Base-by-base conservation (phyloP, 1,284 basidiomycete genomes). In the Inonotus obliquus region DNA sequence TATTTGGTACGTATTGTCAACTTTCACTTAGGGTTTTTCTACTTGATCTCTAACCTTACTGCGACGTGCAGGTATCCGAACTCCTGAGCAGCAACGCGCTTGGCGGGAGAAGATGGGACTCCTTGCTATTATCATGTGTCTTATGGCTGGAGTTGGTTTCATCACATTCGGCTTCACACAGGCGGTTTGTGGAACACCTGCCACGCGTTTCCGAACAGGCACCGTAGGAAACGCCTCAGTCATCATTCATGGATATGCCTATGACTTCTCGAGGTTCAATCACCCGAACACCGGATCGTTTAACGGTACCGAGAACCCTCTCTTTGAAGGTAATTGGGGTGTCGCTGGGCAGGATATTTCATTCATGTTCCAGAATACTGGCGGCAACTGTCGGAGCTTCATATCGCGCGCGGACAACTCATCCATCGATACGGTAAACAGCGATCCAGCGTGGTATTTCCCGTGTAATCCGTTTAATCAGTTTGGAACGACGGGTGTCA, bases 161-260 rank as follows among this genome's bases (percentile, higher is more conserved):
- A 81, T 99, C 72, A 99, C 96, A 1, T 99, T 99, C 76, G 96
- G 97, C n/a, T 99, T 99, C 79, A 98, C 96, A 3, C 85, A 95
- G 71, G 79, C 88, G 57, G 96, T 99, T 38, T 99, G 96, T 74
- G 93, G 94, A 41, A 89, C 80, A 48, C 91, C 92, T 21, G 81
- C 89, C 32, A 85, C 89, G 59, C 87, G 94, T 17, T 95, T 85
- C 78, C 86, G 89, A 66, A 84, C 89, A 53, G 94, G 93, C 21
- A 76, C 77, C 54, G 89, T 96, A 67, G 86, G 87, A 62, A 87
- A 83, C 44, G 85, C 83, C 44, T 96, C 93, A 11, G 87, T 98
- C 67, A 86, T 97, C 72, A 92, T 98, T 69, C 91, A 99, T 71
- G 97, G 96, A 3, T 91, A 88, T 75, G 89, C 89, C 72, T 98